Conservation (phyloP, 768 basidiomycete genomes). For the Suillus subluteus region DNA sequence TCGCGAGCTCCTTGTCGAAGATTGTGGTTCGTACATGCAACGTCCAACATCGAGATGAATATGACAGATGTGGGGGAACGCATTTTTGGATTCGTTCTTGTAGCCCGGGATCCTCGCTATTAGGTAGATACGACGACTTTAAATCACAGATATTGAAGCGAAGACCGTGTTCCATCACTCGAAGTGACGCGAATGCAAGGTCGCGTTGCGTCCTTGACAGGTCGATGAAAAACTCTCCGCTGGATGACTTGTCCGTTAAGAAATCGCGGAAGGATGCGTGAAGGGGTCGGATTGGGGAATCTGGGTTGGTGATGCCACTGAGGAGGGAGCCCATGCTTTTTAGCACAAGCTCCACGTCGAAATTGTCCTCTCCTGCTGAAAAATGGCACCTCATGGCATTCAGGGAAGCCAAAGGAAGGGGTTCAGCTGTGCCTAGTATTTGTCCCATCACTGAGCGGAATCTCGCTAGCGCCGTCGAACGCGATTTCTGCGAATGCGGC, state of each 20-base stretch:
- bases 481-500: not conserved
- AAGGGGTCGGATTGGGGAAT: constrained; percentile 19
- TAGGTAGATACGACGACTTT: constrained; percentile 31
- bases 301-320: constrained; percentile 5
- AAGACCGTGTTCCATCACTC: constrained; percentile 32
- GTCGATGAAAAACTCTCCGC: constrained; percentile 20
- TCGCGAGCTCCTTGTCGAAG: no score
- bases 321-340: constrained; percentile 12
- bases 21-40: constrained; percentile 8
- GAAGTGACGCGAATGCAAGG: constrained; percentile 28
- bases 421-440: constrained; percentile 5
- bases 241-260: constrained; percentile 18
- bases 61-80: constrained; percentile 12
- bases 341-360: constrained; percentile 2
- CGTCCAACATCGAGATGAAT: constrained; percentile 18
- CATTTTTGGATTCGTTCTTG: constrained; percentile 1
- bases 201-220: constrained; percentile 15
- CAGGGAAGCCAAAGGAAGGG: constrained; percentile 7
- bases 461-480: not conserved
- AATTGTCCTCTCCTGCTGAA: not conserved
- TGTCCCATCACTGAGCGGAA: constrained; percentile 11
- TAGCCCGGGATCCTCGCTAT: constrained; percentile 24
- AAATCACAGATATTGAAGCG: constrained; percentile 41
- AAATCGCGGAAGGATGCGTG: constrained; percentile 35
- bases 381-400: constrained; percentile 1